A percentile compares a stretch with the other conserved stretches of the same genome.
phyloP scores from a whole-genome alignment of 1,284 basidiomycete genomes.

The Irpex sp. region DNA sequence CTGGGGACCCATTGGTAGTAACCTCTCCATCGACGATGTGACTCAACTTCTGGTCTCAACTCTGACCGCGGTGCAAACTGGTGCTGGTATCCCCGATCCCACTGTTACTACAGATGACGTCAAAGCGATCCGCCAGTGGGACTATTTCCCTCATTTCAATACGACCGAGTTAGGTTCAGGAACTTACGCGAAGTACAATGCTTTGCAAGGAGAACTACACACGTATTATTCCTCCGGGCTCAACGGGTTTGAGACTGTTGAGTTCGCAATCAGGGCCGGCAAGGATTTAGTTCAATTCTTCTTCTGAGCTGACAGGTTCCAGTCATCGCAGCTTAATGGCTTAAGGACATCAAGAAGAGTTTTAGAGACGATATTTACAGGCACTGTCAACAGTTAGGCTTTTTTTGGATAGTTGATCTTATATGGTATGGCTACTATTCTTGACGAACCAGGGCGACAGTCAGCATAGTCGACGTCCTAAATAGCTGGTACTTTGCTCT shows the following conservation, averaged over 20 bases:
- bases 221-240: slow-evolving; percentile 9
- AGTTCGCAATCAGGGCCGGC: slow-evolving; percentile 4
- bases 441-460: no score
- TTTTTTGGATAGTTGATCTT: no score
- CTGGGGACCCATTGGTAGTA: neutral
- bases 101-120: neutral
- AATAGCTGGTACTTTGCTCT: no score
- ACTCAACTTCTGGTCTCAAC: slow-evolving; percentile 1
- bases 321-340: no score
- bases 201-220: slow-evolving; percentile 1
- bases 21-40: neutral
- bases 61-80: neutral
- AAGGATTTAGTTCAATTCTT: slow-evolving; percentile 1
- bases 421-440: no score
- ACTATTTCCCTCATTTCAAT: slow-evolving; percentile 6
- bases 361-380: no score
- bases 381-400: no score
- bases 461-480: no score
- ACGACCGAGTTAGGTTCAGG: neutral
- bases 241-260: slow-evolving; percentile 4
- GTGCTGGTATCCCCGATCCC: neutral
- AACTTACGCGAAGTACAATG: neutral
- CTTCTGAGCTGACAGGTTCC: neutral
- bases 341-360: no score
- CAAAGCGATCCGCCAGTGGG: neutral